phyloP scores from a whole-genome alignment of 2,329 filamentous ascomycete species.

The Fusarium scirpi region DNA sequence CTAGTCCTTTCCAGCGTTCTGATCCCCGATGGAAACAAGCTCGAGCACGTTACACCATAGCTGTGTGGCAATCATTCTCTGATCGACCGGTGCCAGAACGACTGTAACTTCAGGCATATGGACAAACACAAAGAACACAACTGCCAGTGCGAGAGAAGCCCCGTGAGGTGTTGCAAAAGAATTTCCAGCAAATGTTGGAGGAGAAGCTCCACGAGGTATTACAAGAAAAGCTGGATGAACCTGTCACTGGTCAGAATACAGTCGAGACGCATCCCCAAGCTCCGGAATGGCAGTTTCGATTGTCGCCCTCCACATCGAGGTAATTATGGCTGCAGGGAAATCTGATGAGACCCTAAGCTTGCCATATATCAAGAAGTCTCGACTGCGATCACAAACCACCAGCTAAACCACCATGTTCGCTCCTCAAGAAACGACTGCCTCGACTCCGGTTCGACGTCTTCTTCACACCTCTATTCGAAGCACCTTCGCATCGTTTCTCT shows the following conservation, averaged over 20 bases:
- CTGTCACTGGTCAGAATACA: neutral
- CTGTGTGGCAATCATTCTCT: neutral
- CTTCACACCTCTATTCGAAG: neutral
- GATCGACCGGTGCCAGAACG: neutral
- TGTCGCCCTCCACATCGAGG: no score
- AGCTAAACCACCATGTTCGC: neutral
- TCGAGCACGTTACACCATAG: neutral
- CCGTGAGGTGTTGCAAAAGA: neutral
- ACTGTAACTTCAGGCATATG: neutral
- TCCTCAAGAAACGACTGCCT: neutral
- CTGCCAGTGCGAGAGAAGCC: neutral
- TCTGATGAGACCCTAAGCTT: no score
- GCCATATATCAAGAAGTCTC: no score
- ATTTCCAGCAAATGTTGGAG: neutral
- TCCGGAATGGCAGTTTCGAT: no score
- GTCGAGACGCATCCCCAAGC: no score
- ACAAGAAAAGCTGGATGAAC: neutral
- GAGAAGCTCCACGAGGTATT: accelerated
- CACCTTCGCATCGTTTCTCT: neutral
- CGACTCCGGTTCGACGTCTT: neutral
- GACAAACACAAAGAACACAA: neutral
- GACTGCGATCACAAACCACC: neutral
- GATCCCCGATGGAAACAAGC: neutral
- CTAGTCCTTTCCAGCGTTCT: no score
- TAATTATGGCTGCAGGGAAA: no score